Evolutionary conservation across 768 basidiomycete species (phyloP), one percentile per base, ranked within the genome.

Genomic region (Boletus coccyginus): DNA sequence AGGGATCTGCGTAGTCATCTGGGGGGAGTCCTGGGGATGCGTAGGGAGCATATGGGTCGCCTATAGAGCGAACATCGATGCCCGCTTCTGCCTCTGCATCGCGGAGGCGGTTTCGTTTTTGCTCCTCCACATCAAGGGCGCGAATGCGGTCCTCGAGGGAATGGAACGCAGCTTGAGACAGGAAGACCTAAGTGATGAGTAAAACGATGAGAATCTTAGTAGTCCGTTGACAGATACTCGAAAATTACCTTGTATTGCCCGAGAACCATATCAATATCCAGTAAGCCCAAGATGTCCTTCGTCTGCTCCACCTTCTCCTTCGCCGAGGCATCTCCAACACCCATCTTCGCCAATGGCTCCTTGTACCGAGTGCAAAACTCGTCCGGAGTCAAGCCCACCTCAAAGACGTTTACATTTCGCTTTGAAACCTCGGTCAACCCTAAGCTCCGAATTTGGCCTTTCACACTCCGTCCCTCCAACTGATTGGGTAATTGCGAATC

Each of bases 311-410:
- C 78, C 58, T 81, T 77, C 59, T 87, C 87, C 53, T 74, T 67
- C n/a, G 81, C 75, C 32, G 78, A 74, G 10, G 86, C 88, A 62
- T 86, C 85, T n/a, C 74, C 63, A 21, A 21, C 21, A 21, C 21
- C 21, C 21, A 21, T 21, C 21, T 21, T 21, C 21, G 21, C 21
- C 21, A 96, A 73, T 13, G 85, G 83, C n/a, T 83, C 81, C 59
- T 72, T 75, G 71, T 98, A 99, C 53, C 95, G 76, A 40, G 89
- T 85, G 56, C 85, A 87, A 70, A 94, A 96, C 74, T 98, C 97
- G 27, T 80, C 81, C 11, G 87, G 86, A 4, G 88, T 86, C 84
- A 98, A 87, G 55, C 85, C 85, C 40, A 88, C 93, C 74, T 95
- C 89, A 59, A 88, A 94, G 33, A 87, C 78, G 60, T 80, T 84